Base-by-base conservation (phyloP, 768 basidiomycete species). In the Phaeotremella skinneri region DNA sequence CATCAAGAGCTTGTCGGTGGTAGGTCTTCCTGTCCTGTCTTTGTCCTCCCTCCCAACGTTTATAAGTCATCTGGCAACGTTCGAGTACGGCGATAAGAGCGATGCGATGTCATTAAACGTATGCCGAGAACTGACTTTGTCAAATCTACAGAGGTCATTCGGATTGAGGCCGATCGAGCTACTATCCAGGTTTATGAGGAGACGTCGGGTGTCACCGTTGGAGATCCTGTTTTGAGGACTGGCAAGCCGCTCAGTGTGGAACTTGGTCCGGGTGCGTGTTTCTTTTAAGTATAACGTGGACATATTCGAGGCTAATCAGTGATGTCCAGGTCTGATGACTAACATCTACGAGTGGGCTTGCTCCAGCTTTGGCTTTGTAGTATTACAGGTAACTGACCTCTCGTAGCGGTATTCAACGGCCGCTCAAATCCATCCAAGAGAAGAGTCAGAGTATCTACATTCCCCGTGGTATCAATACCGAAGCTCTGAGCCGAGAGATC, bases 141-240 rank as follows among this genome's bases (percentile, higher is more conserved):
- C 30, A 21, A 16, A 4, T 13, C n/a, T 4, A n/a, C 72, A 93
- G 96, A 99, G 90, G 96, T 99, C 70, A 99, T 99, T 71, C 85
- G 96, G 70, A 97, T 99, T 79, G 96, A 98, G 67, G 86, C 86
- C 62, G 96, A 99, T 80, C 94, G 96, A 80, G 90, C 90, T 42
- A 98, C 96, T 13, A 97, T 99, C 61, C 96, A 99, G 78, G 96
- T 99, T 9, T 98, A 99, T 73, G 96, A 99, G 79, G 96, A 99
- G 81, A 98, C 94, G 4, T 96, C 94, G 42, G 96, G 96, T 54
- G 96, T 99, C 41, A 97, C 94, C 4, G 93, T 98, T 52, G 96
- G 96, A 27, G 96, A 99, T 80, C 96, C 96, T 49, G 96, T 99
- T 17, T 80, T 99, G 73, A 84, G 94, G 56, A 99, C 96, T 27